Percentiles rank a stretch among this genome's conserved stretches.
Conservation (phyloP, 2,329 filamentous ascomycete genomes). For the Pleurostoma richardsiae region DNA sequence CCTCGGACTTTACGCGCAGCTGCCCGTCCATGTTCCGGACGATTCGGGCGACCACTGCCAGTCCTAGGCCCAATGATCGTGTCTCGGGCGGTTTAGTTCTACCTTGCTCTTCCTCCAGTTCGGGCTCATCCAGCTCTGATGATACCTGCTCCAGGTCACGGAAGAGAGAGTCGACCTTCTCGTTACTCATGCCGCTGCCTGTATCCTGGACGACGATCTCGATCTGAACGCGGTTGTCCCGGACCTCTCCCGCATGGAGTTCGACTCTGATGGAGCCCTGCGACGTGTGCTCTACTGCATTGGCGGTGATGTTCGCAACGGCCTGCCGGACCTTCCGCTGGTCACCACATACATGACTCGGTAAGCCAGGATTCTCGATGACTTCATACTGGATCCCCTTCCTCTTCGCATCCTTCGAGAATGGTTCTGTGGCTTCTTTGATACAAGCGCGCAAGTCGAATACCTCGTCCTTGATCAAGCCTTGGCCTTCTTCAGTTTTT, state of each 20-base stretch:
- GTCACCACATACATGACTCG: slow-evolving; percentile 70
- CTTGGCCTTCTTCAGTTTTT: slow-evolving; percentile 77
- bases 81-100: slow-evolving; percentile 21
- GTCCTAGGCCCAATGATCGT: slow-evolving; percentile 67
- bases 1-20: slow-evolving; percentile 75
- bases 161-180: slow-evolving; percentile 46
- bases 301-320: slow-evolving; percentile 77
- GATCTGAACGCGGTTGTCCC: slow-evolving; percentile 54
- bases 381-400: slow-evolving; percentile 71
- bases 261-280: slow-evolving; percentile 67
- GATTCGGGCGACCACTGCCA: slow-evolving; percentile 84
- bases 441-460: slow-evolving; percentile 71
- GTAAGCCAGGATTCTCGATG: slow-evolving; percentile 62
- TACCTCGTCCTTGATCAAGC: slow-evolving; percentile 72
- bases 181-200: slow-evolving; percentile 60
- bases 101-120: slow-evolving; percentile 14
- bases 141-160: slow-evolving; percentile 55
- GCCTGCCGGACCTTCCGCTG: slow-evolving; percentile 75
- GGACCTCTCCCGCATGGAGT: slow-evolving; percentile 53
- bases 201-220: slow-evolving; percentile 76
- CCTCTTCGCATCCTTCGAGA: slow-evolving; percentile 66
- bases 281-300: slow-evolving; percentile 75
- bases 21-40: slow-evolving; percentile 90
- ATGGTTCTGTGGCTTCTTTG: slow-evolving; percentile 71
- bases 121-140: slow-evolving; percentile 29